Evolutionary conservation across 768 basidiomycete species (phyloP), one percentile per base, ranked within the genome.

Genomic region (Psilocybe sp.): DNA sequence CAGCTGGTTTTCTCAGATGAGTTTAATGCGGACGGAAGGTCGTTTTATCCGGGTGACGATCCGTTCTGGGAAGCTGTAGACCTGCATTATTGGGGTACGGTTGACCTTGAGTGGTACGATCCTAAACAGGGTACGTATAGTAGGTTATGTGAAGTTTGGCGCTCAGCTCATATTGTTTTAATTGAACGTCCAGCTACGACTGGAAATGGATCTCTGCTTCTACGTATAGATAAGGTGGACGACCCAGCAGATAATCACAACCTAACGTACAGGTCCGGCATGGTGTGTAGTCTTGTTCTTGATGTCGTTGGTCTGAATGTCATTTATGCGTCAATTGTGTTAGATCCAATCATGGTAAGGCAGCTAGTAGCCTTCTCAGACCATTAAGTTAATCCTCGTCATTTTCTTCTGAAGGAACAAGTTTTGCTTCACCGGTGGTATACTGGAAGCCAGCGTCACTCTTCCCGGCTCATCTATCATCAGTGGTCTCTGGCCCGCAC

Each of bases 391-490:
- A 36, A 50, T 31, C 40, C 7, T 28, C 7, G 20, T 40, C 12
- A 13, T 2, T 20, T 10, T 40, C 8, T 10, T 40, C 8, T 20
- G 14, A 44, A 60, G 74, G 74, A 75, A 75, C 49, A 76, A 76
- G 68, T 82, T 94, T 55, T 92, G 88, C 65, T 91, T 92, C 63
- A 89, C 87, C 9, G 86, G 86, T 7, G 90, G 90, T 37, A 65
- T 88, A 44, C 75, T 89, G 46, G 87, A 75, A 63, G 67, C 66
- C 5, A 57, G 60, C n/a, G 56, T 69, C 13, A 56, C 47, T 16
- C 49, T 68, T 7, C 67, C 67, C 2, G 67, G 67, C 33, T 59
- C 58, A 13, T 57, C 48, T 28, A 52, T 37, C 9, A 7, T 28
- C 23, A 67, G 60, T 47, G 67, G 70, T 35, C 55, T 70, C 14